phyloP scores from a whole-genome alignment of 2,329 filamentous ascomycete species.

The Fusarium sp. region DNA sequence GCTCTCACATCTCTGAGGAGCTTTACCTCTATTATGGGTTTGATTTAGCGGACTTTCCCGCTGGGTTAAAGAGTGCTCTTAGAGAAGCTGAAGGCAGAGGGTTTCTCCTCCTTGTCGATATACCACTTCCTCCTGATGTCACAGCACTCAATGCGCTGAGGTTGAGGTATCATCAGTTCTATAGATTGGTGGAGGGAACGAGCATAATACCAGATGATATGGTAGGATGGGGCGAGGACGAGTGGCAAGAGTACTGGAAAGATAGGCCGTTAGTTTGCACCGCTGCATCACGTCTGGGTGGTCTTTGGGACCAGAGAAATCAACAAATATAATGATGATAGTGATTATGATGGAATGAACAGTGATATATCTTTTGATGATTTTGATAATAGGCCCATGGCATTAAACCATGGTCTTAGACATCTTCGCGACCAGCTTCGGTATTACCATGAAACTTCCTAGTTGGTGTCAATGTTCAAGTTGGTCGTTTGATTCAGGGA shows the following conservation, averaged over 20 bases:
- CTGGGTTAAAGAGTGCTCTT: not conserved
- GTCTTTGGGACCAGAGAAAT: not conserved
- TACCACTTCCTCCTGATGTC: accelerated
- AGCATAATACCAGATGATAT: not conserved
- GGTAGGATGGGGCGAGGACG: accelerated
- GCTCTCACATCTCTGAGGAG: not conserved
- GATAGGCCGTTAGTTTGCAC: not conserved
- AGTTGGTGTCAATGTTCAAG: too few relatives aligned
- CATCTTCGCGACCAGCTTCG: too few relatives aligned
- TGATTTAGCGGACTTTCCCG: too few relatives aligned
- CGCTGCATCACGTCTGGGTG: not conserved
- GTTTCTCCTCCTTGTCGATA: accelerated
- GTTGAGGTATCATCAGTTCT: not conserved
- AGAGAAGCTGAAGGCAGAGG: not conserved
- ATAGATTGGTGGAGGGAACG: not conserved
- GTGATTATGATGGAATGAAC: too few relatives aligned
- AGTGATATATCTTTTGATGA: too few relatives aligned
- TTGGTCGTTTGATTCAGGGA: too few relatives aligned
- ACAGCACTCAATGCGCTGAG: too few relatives aligned
- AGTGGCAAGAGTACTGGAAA: slow-evolving; percentile 5
- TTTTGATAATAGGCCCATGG: too few relatives aligned
- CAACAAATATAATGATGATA: too few relatives aligned
- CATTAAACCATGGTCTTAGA: too few relatives aligned
- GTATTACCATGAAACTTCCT: too few relatives aligned
- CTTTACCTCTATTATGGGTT: not conserved